Evolutionary conservation across 2,329 filamentous ascomycete genomes (phyloP).

Genomic region (Cytospora chrysosperma): DNA sequence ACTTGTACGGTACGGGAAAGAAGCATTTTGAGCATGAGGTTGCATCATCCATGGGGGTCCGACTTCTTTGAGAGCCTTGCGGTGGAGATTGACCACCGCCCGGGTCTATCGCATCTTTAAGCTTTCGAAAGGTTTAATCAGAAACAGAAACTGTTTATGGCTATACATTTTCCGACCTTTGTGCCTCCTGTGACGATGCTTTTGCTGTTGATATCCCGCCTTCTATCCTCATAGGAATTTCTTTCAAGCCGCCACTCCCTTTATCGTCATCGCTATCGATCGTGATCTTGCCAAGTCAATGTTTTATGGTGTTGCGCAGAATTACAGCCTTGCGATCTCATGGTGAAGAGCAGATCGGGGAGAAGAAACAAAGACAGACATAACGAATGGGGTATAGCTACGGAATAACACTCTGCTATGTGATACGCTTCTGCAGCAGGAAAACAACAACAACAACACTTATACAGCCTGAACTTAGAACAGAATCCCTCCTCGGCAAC

Average conservation of each 20-base stretch:
- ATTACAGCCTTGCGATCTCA: not conserved
- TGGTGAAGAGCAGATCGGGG: not conserved
- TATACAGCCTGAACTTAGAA: not conserved
- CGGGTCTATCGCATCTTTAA: not conserved
- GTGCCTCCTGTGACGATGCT: not conserved
- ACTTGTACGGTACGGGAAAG: not conserved
- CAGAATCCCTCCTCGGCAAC: not conserved
- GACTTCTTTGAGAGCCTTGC: too few species aligned
- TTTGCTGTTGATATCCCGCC: not conserved
- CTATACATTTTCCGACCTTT: not conserved
- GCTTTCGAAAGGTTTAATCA: not conserved
- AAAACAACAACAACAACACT: not conserved
- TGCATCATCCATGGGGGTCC: not conserved
- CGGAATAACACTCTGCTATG: slow-evolving; percentile 11
- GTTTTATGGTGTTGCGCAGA: not conserved
- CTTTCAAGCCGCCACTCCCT: not conserved
- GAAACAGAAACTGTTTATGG: not conserved
- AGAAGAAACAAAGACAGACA: not conserved
- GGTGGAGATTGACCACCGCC: not conserved
- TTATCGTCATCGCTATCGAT: not conserved
- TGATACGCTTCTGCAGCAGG: slow-evolving; percentile 5
- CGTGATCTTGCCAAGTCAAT: not conserved
- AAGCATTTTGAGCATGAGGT: not conserved
- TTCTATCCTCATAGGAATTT: not conserved
- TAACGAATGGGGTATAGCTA: slow-evolving; percentile 22